Conservation (phyloP, 345 rosid species). For the Orychophragmus violaceus region DNA sequence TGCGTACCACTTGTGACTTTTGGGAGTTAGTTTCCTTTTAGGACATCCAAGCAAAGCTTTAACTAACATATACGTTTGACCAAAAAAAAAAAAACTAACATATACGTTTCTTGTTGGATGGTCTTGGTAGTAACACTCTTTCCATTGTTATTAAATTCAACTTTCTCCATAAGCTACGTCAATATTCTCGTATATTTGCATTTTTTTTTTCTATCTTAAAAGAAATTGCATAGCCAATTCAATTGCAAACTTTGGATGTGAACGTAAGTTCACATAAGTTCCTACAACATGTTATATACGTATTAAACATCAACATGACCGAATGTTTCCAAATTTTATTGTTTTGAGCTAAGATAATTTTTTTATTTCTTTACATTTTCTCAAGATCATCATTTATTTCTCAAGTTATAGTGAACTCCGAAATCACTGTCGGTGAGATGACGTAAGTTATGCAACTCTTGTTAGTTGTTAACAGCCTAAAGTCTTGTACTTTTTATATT, state of each 20-base stretch:
- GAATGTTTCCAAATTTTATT: neutral
- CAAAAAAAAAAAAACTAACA: too few relatives aligned
- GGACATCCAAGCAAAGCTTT: constrained; percentile 21
- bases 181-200: neutral
- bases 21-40: constrained; percentile 15
- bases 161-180: constrained; percentile 5
- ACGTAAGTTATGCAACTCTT: neutral
- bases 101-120: constrained; percentile 26
- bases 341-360: too few relatives aligned
- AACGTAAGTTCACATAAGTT: neutral
- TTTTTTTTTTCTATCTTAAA: neutral
- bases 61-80: too few relatives aligned
- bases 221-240: neutral
- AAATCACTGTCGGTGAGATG: neutral
- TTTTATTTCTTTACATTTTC: neutral
- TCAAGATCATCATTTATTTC: neutral
- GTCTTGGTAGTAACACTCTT: constrained; percentile 9
- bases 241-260: neutral
- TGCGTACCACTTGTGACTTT: constrained; percentile 24
- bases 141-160: neutral
- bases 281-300: neutral
- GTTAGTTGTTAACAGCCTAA: neutral
- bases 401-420: neutral
- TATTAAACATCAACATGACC: neutral
- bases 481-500: neutral